phyloP scores from a whole-genome alignment of 179 eudicot species.

The Camellia oleifera region DNA sequence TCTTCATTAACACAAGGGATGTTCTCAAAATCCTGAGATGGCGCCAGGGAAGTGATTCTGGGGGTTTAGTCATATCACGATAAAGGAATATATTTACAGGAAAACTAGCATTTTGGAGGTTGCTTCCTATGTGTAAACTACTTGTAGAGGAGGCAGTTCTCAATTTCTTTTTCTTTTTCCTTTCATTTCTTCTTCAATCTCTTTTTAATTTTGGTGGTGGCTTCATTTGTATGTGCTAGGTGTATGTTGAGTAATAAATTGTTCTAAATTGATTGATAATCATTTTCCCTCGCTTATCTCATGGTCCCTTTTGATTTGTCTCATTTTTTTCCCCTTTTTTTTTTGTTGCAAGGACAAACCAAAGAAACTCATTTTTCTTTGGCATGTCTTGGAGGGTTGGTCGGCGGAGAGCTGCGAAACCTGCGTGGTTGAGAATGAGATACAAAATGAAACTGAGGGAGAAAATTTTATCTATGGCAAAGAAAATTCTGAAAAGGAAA shows the following conservation, averaged over 20 bases:
- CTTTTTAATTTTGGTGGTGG: conserved; percentile 9
- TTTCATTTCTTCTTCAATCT: not conserved
- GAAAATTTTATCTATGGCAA: not conserved
- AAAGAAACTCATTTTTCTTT: not conserved
- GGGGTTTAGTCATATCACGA: conserved; percentile 15
- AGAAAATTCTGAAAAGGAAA: not conserved
- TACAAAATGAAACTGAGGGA: conserved; percentile 2
- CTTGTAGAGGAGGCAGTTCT: conserved; percentile 26
- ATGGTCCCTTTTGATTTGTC: too few relatives aligned
- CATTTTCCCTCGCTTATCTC: not conserved
- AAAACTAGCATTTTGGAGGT: conserved; percentile 16
- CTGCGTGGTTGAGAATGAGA: not conserved
- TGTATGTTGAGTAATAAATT: conserved; percentile 21
- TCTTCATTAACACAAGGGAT: conserved; percentile 88
- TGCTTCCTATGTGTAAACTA: conserved; percentile 28
- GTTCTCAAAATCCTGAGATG: conserved; percentile 59
- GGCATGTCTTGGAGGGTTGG: not conserved
- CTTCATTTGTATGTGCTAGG: conserved; percentile 21
- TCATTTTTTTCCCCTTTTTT: not conserved
- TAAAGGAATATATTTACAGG: conserved; percentile 2
- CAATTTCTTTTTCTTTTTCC: conserved; percentile 7
- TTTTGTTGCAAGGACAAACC: not conserved
- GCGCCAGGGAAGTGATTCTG: conserved; percentile 6
- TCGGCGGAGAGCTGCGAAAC: not conserved
- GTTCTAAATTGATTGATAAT: conserved; percentile 13